These are phyloP conservation scores for Parastagonospora avenae DNA, from an alignment of 2,329 filamentous ascomycete species.

Conservation along the genomic window DNA sequence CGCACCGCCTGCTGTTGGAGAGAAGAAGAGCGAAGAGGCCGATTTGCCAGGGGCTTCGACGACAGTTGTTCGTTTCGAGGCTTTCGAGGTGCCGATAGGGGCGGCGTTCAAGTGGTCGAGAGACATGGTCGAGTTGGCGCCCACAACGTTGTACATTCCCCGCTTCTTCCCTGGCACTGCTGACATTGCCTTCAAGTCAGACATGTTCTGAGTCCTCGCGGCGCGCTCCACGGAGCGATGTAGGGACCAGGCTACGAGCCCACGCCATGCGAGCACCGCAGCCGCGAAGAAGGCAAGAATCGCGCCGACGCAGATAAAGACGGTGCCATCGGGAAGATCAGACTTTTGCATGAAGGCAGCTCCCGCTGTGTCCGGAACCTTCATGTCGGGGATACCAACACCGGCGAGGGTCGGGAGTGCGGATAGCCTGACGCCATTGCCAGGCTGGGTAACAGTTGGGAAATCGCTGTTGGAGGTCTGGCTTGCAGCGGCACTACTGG, in stretches of 20 bases:
- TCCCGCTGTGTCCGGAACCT: constrained; percentile 79
- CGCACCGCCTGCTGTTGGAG: constrained; percentile 74
- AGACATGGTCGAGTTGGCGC: constrained; percentile 60
- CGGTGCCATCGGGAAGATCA: constrained; percentile 83
- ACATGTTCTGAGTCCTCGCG: constrained; percentile 72
- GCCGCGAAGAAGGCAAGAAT: constrained; percentile 82
- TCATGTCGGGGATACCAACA: constrained; percentile 68
- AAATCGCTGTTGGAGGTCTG: constrained; percentile 15
- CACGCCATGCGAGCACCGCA: constrained; percentile 86
- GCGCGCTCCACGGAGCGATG: constrained; percentile 89
- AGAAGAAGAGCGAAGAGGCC: constrained; percentile 80
- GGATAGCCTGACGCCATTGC: constrained; percentile 37
- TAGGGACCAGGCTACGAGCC: constrained; percentile 84
- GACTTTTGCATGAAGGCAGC: constrained; percentile 94
- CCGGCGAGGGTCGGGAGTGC: constrained; percentile 62
- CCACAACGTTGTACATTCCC: constrained; percentile 51
- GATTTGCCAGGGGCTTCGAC: constrained; percentile 33
- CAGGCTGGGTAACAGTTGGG: constrained; percentile 15
- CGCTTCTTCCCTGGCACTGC: constrained; percentile 44
- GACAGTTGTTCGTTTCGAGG: constrained; percentile 29
- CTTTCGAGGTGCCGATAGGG: constrained; percentile 39
- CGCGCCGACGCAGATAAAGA: constrained; percentile 94
- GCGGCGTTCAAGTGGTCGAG: constrained; percentile 56
- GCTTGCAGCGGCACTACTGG: background rate
- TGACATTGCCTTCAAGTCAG: constrained; percentile 71